These are phyloP conservation scores for Tulasnella sp. DNA, from an alignment of 768 basidiomycete species.

Conservation along the genomic window DNA sequence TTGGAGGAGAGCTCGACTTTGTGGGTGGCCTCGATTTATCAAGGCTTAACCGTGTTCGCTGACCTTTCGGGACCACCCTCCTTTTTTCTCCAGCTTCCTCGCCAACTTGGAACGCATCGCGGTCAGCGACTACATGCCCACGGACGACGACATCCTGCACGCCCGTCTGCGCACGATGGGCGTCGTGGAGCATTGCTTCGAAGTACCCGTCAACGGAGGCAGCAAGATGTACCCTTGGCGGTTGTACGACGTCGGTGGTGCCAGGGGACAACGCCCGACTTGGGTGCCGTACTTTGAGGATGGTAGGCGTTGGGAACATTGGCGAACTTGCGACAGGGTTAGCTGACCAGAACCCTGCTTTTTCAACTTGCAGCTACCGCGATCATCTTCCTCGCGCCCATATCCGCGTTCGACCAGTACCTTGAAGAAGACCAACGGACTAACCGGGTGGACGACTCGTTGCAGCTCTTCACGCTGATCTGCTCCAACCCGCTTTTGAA, in stretches of 20 bases:
- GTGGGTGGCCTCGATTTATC: slow-evolving; percentile 17
- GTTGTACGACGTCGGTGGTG: slow-evolving; percentile 36
- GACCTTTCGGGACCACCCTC: too few species aligned
- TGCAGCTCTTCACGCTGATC: slow-evolving; percentile 37
- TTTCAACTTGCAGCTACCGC: slow-evolving; percentile 24
- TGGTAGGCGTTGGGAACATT: neutral
- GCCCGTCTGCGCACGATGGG: slow-evolving; percentile 38
- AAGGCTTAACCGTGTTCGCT: too few species aligned
- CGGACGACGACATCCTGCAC: slow-evolving; percentile 38
- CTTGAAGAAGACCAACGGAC: slow-evolving; percentile 36
- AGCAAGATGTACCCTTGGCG: slow-evolving; percentile 33
- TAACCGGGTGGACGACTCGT: slow-evolving; percentile 38
- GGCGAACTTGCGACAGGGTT: neutral
- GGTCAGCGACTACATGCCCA: slow-evolving; percentile 32
- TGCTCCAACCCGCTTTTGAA: slow-evolving; percentile 37
- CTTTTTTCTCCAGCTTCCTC: slow-evolving; percentile 36
- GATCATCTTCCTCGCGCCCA: slow-evolving; percentile 39
- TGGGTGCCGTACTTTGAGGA: slow-evolving; percentile 39
- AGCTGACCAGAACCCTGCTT: neutral
- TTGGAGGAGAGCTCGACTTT: slow-evolving; percentile 33
- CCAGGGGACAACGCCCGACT: slow-evolving; percentile 34
- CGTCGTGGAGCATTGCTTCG: slow-evolving; percentile 35
- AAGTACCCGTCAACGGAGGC: slow-evolving; percentile 26
- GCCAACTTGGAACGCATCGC: slow-evolving; percentile 36
- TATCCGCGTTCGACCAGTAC: slow-evolving; percentile 38